phyloP scores from a whole-genome alignment of 305 asterid genomes.

The Solanum hybrid region DNA sequence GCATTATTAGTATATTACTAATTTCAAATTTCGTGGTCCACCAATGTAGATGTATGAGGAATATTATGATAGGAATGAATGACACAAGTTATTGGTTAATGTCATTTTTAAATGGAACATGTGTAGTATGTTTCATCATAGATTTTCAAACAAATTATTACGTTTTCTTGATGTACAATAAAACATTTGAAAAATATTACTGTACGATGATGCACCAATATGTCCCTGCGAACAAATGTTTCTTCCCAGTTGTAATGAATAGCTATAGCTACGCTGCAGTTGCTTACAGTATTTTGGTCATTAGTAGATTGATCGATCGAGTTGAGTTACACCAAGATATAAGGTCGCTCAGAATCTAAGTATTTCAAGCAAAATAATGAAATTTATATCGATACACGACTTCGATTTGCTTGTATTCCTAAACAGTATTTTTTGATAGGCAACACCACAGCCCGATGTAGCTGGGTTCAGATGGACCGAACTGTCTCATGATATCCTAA shows the following conservation, averaged over 20 bases:
- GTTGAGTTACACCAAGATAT: background rate
- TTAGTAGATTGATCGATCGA: background rate
- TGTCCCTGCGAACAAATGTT: background rate
- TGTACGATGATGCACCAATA: background rate
- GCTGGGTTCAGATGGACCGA: background rate
- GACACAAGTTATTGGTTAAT: background rate
- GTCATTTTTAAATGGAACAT: background rate
- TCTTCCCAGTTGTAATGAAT: background rate
- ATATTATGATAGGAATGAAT: background rate
- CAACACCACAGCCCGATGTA: background rate
- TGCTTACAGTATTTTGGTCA: background rate
- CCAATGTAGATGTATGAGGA: background rate
- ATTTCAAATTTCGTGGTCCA: background rate
- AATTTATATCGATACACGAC: background rate
- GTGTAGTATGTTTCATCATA: background rate
- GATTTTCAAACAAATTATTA: background rate
- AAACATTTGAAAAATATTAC: background rate
- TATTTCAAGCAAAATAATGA: background rate
- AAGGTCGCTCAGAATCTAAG: background rate
- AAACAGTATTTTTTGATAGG: background rate
- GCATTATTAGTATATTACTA: background rate
- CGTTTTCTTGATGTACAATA: background rate
- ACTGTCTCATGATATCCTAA: background rate
- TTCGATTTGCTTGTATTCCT: background rate
- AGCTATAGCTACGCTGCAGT: background rate